Percentiles rank a stretch among this genome's conserved stretches.
phyloP scores from a whole-genome alignment of 805 yeast genomes.

The Babjeviella inositovora region DNA sequence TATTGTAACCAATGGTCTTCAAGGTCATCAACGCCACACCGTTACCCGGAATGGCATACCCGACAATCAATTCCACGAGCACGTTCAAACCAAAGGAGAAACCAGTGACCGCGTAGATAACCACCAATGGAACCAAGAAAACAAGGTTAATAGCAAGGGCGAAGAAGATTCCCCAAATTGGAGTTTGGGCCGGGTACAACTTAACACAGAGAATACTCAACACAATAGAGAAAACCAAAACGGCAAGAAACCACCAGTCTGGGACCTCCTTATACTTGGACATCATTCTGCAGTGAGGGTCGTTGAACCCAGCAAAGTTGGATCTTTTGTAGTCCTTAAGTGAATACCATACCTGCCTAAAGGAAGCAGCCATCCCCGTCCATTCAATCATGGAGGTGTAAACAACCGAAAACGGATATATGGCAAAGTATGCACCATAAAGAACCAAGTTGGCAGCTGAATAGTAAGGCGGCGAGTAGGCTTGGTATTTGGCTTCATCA shows the following conservation, averaged over 20 bases:
- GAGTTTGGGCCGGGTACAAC: slow-evolving; percentile 30
- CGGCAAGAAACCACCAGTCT: no score
- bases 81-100: slow-evolving; percentile 29
- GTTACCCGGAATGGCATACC: slow-evolving; percentile 39
- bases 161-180: slow-evolving; percentile 44
- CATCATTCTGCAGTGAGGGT: slow-evolving; percentile 46
- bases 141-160: slow-evolving; percentile 30
- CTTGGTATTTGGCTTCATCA: slow-evolving; percentile 26
- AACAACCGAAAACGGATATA: slow-evolving; percentile 37
- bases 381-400: slow-evolving; percentile 30
- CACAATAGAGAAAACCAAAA: slow-evolving; percentile 19
- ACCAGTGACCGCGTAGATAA: slow-evolving; percentile 31
- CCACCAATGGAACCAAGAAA: slow-evolving; percentile 34
- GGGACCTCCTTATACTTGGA: slow-evolving; percentile 42
- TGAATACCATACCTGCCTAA: slow-evolving; percentile 14
- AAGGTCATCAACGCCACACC: slow-evolving; percentile 35
- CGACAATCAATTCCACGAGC: slow-evolving; percentile 37
- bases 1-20: slow-evolving; percentile 38
- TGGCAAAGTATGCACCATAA: slow-evolving; percentile 40
- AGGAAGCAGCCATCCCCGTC: slow-evolving; percentile 19
- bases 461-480: slow-evolving; percentile 53
- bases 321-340: slow-evolving; percentile 6
- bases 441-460: slow-evolving; percentile 43
- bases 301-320: slow-evolving; percentile 14
- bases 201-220: slow-evolving; percentile 25